Conservation (phyloP, 148 eudicot species). For the Nyssa sinensis region DNA sequence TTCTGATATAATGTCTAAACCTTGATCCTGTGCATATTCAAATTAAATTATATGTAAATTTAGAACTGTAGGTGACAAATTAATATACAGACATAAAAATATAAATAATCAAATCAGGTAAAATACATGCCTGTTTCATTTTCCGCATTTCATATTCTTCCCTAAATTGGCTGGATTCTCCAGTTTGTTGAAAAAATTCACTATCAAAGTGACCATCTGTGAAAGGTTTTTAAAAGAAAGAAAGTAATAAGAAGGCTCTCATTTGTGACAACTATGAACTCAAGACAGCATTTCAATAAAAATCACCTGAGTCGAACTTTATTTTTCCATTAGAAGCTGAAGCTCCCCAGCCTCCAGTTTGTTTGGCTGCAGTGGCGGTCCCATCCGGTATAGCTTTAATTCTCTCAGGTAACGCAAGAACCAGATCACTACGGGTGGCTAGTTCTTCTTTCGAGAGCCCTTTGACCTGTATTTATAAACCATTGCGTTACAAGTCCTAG, state of each 20-base stretch:
- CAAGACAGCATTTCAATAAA: not conserved
- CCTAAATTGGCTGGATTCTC: slow-evolving; percentile 79
- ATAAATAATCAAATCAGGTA: not conserved
- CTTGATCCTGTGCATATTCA: slow-evolving; percentile 69
- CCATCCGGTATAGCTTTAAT: slow-evolving; percentile 94
- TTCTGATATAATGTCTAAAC: slow-evolving; percentile 84
- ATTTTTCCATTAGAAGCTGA: slow-evolving; percentile 73
- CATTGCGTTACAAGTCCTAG: not conserved
- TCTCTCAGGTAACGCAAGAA: slow-evolving; percentile 74
- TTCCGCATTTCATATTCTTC: slow-evolving; percentile 94
- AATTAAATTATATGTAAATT: not conserved
- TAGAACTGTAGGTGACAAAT: not conserved
- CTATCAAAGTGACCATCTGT: slow-evolving; percentile 71
- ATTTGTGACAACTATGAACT: not conserved
- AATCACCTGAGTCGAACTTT: slow-evolving; percentile 82
- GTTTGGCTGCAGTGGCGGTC: slow-evolving; percentile 55
- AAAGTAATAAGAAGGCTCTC: not conserved
- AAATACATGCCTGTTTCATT: slow-evolving; percentile 65
- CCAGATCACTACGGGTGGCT: slow-evolving; percentile 74
- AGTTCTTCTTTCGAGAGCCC: slow-evolving; percentile 87
- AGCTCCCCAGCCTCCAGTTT: slow-evolving; percentile 83
- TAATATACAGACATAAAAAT: not conserved
- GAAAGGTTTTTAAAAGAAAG: slow-evolving; percentile 3
- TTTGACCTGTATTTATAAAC: slow-evolving; percentile 54
- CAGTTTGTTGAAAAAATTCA: slow-evolving; percentile 72